These are phyloP conservation scores for Paraconiothyrium sp. DNA, from an alignment of 2,329 filamentous ascomycete genomes.

Conservation along the genomic window DNA sequence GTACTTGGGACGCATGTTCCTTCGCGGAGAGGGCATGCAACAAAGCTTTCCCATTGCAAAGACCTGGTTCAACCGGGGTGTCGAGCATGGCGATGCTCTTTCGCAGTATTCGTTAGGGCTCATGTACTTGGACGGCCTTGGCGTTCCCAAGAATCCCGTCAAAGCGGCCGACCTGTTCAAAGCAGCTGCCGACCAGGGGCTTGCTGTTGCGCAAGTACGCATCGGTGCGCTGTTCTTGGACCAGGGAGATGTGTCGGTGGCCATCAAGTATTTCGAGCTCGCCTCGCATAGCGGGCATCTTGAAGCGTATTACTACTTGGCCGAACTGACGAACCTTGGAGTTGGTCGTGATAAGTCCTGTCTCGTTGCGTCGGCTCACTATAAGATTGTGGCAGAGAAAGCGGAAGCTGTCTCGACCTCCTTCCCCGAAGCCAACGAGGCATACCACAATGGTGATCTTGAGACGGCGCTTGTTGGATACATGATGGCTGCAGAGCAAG, in stretches of 20 bases:
- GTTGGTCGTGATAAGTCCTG: conserved; percentile 84
- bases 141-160: conserved; percentile 73
- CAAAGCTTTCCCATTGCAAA: conserved; percentile 80
- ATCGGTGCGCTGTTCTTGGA: conserved; percentile 87
- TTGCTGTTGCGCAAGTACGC: conserved; percentile 80
- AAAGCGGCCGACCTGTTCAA: conserved; percentile 81
- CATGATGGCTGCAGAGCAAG: conserved; percentile 90
- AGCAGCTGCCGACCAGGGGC: conserved; percentile 82
- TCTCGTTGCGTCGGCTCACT: conserved; percentile 79
- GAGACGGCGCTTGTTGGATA: conserved; percentile 83
- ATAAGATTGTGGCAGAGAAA: conserved; percentile 89
- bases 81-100: conserved; percentile 78
- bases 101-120: conserved; percentile 86
- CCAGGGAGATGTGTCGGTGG: conserved; percentile 82
- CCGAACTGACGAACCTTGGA: conserved; percentile 83
- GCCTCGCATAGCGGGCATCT: conserved; percentile 84
- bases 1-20: conserved; percentile 87
- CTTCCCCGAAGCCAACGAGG: conserved; percentile 83
- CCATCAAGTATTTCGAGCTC: conserved; percentile 86
- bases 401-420: conserved; percentile 86
- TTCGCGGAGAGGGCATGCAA: conserved; percentile 84
- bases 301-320: conserved; percentile 91
- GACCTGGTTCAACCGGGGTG: conserved; percentile 84
- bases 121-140: conserved; percentile 83
- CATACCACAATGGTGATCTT: conserved; percentile 79